Percentiles rank a stretch among this genome's conserved stretches.
Conservation (phyloP, 1,139 yeast genomes). For the Saccharomyces hybrid region DNA sequence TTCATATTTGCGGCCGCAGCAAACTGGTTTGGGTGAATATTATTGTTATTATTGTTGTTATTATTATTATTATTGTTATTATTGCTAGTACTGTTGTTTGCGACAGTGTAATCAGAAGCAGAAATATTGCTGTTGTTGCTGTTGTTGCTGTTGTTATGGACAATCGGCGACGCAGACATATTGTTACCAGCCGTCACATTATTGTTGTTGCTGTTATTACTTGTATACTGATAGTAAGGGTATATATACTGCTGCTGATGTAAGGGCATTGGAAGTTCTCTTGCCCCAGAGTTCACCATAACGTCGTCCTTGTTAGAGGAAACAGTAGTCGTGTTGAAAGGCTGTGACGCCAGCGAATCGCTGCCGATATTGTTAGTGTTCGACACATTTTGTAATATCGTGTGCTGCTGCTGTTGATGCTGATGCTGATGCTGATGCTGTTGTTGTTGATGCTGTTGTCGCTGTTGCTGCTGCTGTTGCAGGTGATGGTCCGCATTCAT, state of each 20-base stretch:
- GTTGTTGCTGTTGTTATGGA: not conserved
- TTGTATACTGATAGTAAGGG: not conserved
- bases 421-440: conserved; percentile 7
- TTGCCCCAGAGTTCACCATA: not conserved
- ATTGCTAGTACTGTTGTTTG: not conserved
- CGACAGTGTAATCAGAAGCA: not conserved
- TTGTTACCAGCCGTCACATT: not conserved
- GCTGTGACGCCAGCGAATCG: not conserved
- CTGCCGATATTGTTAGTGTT: not conserved
- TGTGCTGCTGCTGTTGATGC: conserved; percentile 6
- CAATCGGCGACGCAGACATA: not conserved
- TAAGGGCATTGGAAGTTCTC: not conserved
- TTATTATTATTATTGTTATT: not conserved
- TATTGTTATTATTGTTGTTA: not conserved
- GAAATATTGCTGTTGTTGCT: conserved; percentile 3
- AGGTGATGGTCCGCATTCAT: conserved; percentile 21
- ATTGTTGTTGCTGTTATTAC: not conserved
- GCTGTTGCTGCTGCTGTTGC: conserved; percentile 6
- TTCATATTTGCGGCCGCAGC: conserved; percentile 1
- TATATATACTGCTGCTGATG: conserved; percentile 3
- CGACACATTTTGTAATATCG: conserved; percentile 9
- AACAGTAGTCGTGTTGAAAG: not conserved
- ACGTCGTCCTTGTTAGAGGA: not conserved
- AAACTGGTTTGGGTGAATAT: not conserved
- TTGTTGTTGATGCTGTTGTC: conserved; percentile 2